Evolutionary conservation across 345 rosid species (phyloP), one percentile per base, ranked within the genome.

Genomic region (Melaleuca quinquenervia): DNA sequence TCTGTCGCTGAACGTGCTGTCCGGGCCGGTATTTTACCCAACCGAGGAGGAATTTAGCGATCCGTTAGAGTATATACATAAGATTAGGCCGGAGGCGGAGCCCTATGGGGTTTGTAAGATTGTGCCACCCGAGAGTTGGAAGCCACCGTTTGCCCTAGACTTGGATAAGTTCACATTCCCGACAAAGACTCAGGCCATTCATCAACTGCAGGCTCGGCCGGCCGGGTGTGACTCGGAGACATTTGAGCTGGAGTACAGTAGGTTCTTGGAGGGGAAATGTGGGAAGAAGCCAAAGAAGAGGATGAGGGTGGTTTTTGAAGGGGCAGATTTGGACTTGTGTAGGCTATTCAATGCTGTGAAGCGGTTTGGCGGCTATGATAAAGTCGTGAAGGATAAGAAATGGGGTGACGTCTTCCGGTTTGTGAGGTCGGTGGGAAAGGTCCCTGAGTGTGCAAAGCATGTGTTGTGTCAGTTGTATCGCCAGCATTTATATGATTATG

Each of bases 141-240:
- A 87, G 49, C 97, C 99, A 1, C 98, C 99, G 26, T 95, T 95
- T 78, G 96, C 95, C 2, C 90, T 97, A 92, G 89, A 93, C 86
- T 74, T 90, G 89, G 92, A 91, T 82, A 88, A 92, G 51, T 95
- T 97, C 86, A 92, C 88, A 62, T 95, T 97, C 82, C 98, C 98
- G 0, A 97, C 98, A 1, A 97, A 97, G 87, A 94, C 99, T 9
- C 99, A 97, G 88, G 99, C 97, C 51, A 97, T 97, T 92, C 99
- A 97, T 82, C 98, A 93, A 92, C 91, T 97, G 91, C 99, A 97
- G 90, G 95, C 91, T 6, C 94, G 99, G 82, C 93, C 99, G 22
- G 94, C 99, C 50, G 94, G 98, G 0, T 95, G 96, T 62, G 97
- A 97, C 89, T 90, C 97, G 0, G 90, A 95, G 91, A 97, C 98